These are phyloP conservation scores for Acanthamoeba royreba DNA, from an alignment of 208 protist species.

Conservation along the genomic window DNA sequence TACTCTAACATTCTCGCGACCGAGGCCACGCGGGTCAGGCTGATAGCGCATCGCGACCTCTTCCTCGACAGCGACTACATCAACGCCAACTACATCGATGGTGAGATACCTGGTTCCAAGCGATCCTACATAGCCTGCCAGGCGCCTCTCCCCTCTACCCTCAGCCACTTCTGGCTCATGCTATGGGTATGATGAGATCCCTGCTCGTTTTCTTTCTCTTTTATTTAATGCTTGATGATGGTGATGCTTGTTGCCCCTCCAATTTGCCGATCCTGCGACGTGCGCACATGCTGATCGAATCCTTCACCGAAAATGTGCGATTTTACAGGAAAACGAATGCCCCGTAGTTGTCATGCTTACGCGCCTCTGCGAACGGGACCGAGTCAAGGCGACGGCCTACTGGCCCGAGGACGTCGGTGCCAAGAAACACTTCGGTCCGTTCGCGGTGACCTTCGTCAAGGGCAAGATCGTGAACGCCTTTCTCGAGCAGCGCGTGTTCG, in stretches of 20 bases:
- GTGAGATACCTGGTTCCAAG: background rate
- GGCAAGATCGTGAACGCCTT: conserved; percentile 27
- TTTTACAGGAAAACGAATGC: background rate
- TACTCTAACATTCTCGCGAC: conserved; percentile 36
- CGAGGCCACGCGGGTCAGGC: conserved; percentile 5
- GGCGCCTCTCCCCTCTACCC: conserved; percentile 26
- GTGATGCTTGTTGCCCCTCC: background rate
- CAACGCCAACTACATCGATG: conserved; percentile 45
- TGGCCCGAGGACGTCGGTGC: conserved; percentile 1
- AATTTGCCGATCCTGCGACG: background rate
- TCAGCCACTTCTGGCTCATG: conserved; percentile 51
- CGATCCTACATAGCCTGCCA: conserved; percentile 39
- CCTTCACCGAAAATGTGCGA: too few species aligned
- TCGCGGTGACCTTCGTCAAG: background rate
- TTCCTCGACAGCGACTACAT: conserved; percentile 45
- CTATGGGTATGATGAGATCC: background rate
- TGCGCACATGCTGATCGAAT: background rate
- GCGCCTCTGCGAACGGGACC: background rate
- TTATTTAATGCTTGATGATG: background rate
- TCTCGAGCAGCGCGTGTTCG: conserved; percentile 22
- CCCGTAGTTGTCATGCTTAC: conserved; percentile 62
- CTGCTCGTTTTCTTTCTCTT: background rate
- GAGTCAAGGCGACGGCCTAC: background rate
- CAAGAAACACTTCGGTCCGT: background rate
- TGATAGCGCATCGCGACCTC: conserved; percentile 29